Percentiles rank a stretch among this genome's conserved stretches.
These are phyloP conservation scores for Arthrobotrys pseudoclavata DNA, from an alignment of 2,329 filamentous ascomycete genomes.

Conservation along the genomic window DNA sequence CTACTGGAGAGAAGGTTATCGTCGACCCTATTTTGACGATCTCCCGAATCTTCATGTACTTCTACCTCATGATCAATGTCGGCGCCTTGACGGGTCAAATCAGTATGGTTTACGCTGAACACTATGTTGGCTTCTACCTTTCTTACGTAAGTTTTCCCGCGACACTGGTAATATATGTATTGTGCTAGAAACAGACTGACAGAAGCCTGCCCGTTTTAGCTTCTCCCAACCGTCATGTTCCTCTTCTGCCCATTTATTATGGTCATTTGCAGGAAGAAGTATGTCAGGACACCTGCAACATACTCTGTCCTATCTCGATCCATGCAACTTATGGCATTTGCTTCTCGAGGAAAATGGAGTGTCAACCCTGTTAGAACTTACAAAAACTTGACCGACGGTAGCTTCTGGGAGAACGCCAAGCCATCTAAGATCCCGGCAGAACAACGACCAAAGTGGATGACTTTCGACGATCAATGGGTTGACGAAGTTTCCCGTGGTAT, in stretches of 20 bases:
- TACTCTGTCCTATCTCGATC: conserved; percentile 80
- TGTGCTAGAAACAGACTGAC: not conserved
- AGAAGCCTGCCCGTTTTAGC: conserved; percentile 66
- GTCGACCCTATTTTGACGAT: conserved; percentile 65
- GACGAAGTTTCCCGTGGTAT: conserved; percentile 62
- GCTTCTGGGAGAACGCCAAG: conserved; percentile 78
- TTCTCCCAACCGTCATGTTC: conserved; percentile 77
- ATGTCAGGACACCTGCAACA: conserved; percentile 75
- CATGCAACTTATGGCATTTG: conserved; percentile 73
- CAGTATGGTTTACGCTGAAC: conserved; percentile 71
- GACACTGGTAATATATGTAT: not conserved
- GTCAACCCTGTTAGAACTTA: conserved; percentile 74
- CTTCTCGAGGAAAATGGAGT: conserved; percentile 75
- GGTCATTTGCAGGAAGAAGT: conserved; percentile 73
- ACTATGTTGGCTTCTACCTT: conserved; percentile 71
- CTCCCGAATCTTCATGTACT: conserved; percentile 66
- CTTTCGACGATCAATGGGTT: conserved; percentile 62
- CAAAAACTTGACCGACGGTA: conserved; percentile 72
- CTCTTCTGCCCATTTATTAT: conserved; percentile 75
- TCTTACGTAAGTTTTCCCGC: conserved; percentile 64
- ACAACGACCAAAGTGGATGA: conserved; percentile 72
- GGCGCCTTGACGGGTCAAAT: conserved; percentile 70
- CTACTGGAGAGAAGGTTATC: conserved; percentile 64
- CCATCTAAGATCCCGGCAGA: conserved; percentile 73
- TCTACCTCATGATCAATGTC: conserved; percentile 72